Base-by-base conservation (phyloP, 805 yeast species). In the Metschnikowia bowlesiae region DNA sequence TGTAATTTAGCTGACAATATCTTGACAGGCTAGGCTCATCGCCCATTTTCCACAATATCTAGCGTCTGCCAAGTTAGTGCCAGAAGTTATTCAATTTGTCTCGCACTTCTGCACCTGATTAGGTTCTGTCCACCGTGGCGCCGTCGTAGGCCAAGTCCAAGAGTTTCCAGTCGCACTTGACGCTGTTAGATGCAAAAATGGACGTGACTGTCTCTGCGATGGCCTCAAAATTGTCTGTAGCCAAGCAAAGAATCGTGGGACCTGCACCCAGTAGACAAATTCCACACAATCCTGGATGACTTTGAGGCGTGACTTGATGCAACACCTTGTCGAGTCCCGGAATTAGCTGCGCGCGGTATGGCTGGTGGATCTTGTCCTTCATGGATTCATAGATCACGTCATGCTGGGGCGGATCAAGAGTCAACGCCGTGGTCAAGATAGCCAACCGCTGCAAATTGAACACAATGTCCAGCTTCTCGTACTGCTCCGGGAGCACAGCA, bases 191-290 rank as follows among this genome's bases (percentile, higher is more conserved):
- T 47, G 75, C 67, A 69, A 94, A 91, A 51, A 88, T 78, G 49
- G 70, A 69, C 45, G 89, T 77, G 55, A 94, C 90, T 47, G 83
- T 87, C 6, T 67, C 64, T 7, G 99, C 96, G 59, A 94, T 90
- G 10, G 73, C 76, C 7, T 90, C 97, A 59, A 83, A 94, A 66
- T 89, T 87, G 16, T 81, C 85, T 4, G 97, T 90, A 4, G 99
- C 98, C 55, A 94, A 78, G 39, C 96, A 96, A 55, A 94, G 74
- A 50, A 94, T 91, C 7, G 99, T 94, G 50, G 99, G 99, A 8
- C 99, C 99, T 6, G 99, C 99, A 47, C 99, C 99, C 29, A 96
- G 87, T 51, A 94, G 76, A 66, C 99, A 94, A 60, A 94, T 89
- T 47, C 99, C 99, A 51, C 94, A 76, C 44, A 91, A 76, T 3